Evolutionary conservation across 2,329 filamentous ascomycete genomes (phyloP), one percentile per base, ranked within the genome.

Genomic region (Colletotrichum lindemuthianum): DNA sequence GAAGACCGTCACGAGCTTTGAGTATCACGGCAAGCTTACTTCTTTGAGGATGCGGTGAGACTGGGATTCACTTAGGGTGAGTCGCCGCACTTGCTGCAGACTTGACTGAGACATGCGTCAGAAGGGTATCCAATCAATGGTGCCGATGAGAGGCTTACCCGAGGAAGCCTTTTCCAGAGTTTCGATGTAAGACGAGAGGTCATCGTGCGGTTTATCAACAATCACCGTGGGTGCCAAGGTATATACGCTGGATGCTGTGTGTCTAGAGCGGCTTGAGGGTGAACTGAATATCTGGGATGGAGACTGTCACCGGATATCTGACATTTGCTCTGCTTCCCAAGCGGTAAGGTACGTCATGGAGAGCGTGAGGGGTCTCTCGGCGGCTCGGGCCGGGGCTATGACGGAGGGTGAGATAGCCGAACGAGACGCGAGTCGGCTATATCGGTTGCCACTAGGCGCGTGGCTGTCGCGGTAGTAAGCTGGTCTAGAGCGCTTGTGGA

Each of bases 131-230:
- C 24, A 34, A 36, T 33, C 2, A 12, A 34, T 34, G 8, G 13
- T n/a, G 24, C 24, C 6, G 16, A 7, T 15, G 43, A 9, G 10
- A 10, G 16, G 40, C 52, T 15, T 37, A 34, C 52, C 24, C 11
- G 32, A 6, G 33, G 10, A 15, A 11, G 32, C 41, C 41, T 39
- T 16, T 37, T 55, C 52, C 52, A 47, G 52, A 55, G 41, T 33
- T 45, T 55, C 41, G 52, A n/a, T 24, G 41, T 24, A 33, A 45
- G 41, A 12, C 16, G 11, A 8, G 51, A 44, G 34, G 41, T 24
- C 51, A 54, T 54, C 6, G 4, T 44, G 24, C 24, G 24, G 24
- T 24, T 24, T 24, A 24, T 4, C 24, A 24, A 24, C 8, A 15
- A 16, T 5, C 11, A 8, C 41, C 11, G 41, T 8, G 12, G 41